Base-by-base conservation (phyloP, 2,329 filamentous ascomycete species). In the Fusarium sp. region DNA sequence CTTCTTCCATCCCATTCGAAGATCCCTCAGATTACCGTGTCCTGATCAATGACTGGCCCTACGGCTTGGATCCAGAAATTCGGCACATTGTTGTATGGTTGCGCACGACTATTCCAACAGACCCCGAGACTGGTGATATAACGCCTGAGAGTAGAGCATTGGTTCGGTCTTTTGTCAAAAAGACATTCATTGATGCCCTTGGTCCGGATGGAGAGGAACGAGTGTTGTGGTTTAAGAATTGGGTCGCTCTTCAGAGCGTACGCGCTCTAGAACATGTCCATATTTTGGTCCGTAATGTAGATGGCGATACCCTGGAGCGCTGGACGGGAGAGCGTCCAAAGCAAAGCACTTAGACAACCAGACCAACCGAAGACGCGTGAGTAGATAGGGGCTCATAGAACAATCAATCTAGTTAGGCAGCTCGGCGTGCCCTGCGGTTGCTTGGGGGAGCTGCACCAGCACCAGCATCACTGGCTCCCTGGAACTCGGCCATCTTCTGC, bases 41-140 rank as follows among this genome's bases (percentile, higher is more conserved):
- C 54, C 82, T 97, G 46, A 84, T 89, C 77, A 98, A 98, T 75
- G 94, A 98, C 84, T 98, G 94, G 94, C 95, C 95, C 0, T 98
- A 98, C 75, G 94, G 93, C 5, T 82, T 97, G 50, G 84, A 83
- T 1, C 77, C 84, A 1, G 85, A 85, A 56, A 88, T 91, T 72
- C 84, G 90, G n/a, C 95, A 98, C 78, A 87, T 98, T 21, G 93
- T 98, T 30, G 90, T 97, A 43, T 98, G 95, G 95, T 92, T 91
- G 54, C 95, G 97, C 76, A 96, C 95, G 42, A 82, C 85, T 16
- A 90, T 98, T 65, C 86, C 91, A 25, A 92, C 92, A 5, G 91
- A 97, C 71, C 79, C 88, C 0, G 82, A 81, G 20, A 92, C 87
- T 0, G 93, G 92, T 12, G 90, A 94, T 71, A 83, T 97, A 82